Base-by-base conservation (phyloP, 2,329 filamentous ascomycete species). In the Immersiporthe knoxdaviesiana region DNA sequence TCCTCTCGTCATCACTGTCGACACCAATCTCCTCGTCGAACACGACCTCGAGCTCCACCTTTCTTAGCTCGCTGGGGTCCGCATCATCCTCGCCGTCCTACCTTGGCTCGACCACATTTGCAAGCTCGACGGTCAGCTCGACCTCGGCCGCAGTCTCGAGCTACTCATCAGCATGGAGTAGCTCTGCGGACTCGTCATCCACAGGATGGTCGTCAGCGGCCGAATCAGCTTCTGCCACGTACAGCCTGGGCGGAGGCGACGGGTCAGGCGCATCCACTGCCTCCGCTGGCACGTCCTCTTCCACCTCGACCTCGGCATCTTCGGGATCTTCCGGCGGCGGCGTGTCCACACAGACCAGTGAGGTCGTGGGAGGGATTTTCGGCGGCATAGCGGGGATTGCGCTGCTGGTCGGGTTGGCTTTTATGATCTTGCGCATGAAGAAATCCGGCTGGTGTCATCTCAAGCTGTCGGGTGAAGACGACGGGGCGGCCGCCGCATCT, bases 331-430 rank as follows among this genome's bases (percentile, higher is more conserved):
- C 74, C 3, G 14, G 74, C 16, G 69, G 70, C 37, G 66, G 70
- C 30, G 66, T 58, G 37, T 35, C 58, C 30, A 39, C 76, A 5
- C 75, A 78, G 7, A 76, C 78, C 1, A 76, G 74, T 30, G 77
- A 79, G 11, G 75, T 89, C 37, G 85, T 87, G 10, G 87, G 87
- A 0, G 83, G 87, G 41, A 85, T 89, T 1, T 80, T 89, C 24
- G 87, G 87, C 30, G 82, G 85, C 54, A 76, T 91, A 41, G 88
- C 88, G 21, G 88, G 88, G 24, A 77, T 87, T 1, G 87, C 87
- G 16, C 79, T 90, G 60, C 76, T 91, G 63, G 77, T 87, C 4
- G 75, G 90, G 5, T 75, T 89, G 27, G 76, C 87, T 7, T 77
- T 90, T 68, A 79, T 85, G 69, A 73, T 85, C n/a, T 74, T 90